These are phyloP conservation scores for Bathelium albidoporum DNA, from an alignment of 495 filamentous ascomycete species.

Conservation along the genomic window DNA sequence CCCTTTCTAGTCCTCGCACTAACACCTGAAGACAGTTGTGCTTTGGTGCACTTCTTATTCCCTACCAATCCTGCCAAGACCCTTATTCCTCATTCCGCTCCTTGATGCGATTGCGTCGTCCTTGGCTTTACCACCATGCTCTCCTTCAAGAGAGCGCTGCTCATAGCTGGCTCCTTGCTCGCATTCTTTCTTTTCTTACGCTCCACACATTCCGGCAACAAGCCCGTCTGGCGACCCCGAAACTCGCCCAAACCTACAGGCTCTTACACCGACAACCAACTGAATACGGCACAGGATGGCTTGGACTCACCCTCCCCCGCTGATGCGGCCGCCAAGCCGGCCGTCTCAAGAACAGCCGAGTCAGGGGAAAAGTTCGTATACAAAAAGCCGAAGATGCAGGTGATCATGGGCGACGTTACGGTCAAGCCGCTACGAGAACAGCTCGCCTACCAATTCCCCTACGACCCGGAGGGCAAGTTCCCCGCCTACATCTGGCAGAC, in stretches of 20 bases:
- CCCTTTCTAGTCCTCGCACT: background rate
- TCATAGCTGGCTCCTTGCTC: slow-evolving; percentile 58
- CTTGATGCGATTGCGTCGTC: background rate
- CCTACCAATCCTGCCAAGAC: background rate
- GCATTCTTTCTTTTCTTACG: slow-evolving; percentile 61
- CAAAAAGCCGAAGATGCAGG: slow-evolving; percentile 37
- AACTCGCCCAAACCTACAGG: slow-evolving; percentile 27
- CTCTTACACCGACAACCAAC: slow-evolving; percentile 19
- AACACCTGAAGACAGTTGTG: background rate
- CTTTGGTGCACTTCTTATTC: background rate
- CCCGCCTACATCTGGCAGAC: slow-evolving; percentile 99
- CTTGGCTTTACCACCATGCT: slow-evolving; percentile 27
- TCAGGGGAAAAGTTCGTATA: slow-evolving; percentile 39
- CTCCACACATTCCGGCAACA: slow-evolving; percentile 41
- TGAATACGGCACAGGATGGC: slow-evolving; percentile 1
- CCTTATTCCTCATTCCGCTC: background rate
- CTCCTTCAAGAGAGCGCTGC: slow-evolving; percentile 61
- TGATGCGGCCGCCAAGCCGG: slow-evolving; percentile 5
- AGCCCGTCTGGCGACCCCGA: slow-evolving; percentile 17
- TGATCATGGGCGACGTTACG: slow-evolving; percentile 27
- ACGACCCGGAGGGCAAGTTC: slow-evolving; percentile 77
- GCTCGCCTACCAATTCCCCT: slow-evolving; percentile 86
- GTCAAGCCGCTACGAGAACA: slow-evolving; percentile 60
- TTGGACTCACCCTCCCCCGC: background rate
- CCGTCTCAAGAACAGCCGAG: slow-evolving; percentile 5